Conservation (phyloP, 768 basidiomycete species). For the Tylopilus plumbeoviolaceoides region DNA sequence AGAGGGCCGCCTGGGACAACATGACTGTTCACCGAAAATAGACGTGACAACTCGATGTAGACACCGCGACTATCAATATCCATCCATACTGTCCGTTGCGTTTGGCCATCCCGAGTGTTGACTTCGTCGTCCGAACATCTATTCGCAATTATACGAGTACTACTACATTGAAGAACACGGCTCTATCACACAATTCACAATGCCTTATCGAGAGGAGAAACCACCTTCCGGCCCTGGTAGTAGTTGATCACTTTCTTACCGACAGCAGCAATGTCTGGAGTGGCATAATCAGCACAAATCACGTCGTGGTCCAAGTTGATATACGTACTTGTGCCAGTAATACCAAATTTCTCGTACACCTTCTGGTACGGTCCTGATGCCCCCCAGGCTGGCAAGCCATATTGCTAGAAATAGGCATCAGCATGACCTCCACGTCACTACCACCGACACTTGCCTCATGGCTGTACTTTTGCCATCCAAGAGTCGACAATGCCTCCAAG, state of each 20-base stretch:
- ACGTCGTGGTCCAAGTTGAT: background rate
- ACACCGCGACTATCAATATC: conserved; percentile 17
- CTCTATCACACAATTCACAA: conserved; percentile 27
- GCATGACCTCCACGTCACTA: background rate
- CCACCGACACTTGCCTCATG: conserved; percentile 55
- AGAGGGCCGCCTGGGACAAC: conserved; percentile 80
- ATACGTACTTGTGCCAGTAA: conserved; percentile 67
- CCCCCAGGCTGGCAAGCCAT: conserved; percentile 73
- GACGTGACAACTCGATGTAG: conserved; percentile 29
- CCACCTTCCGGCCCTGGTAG: conserved; percentile 71
- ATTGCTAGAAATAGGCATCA: conserved; percentile 46
- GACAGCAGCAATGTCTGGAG: conserved; percentile 67
- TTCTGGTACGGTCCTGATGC: conserved; percentile 87
- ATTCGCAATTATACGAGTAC: conserved; percentile 10
- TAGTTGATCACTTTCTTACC: conserved; percentile 84
- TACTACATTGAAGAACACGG: conserved; percentile 7
- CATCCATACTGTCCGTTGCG: conserved; percentile 9
- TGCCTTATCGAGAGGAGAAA: conserved; percentile 79
- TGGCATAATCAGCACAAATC: conserved; percentile 6
- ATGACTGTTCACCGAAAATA: conserved; percentile 68
- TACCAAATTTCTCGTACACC: conserved; percentile 88
- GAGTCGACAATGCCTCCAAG: conserved; percentile 78
- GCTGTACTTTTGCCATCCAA: conserved; percentile 86
- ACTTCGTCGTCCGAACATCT: background rate
- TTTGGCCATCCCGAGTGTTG: background rate